A percentile compares a stretch with the other conserved stretches of the same genome.
Conservation (phyloP, 768 basidiomycete genomes). For the Cyclocybe cylindracea region DNA sequence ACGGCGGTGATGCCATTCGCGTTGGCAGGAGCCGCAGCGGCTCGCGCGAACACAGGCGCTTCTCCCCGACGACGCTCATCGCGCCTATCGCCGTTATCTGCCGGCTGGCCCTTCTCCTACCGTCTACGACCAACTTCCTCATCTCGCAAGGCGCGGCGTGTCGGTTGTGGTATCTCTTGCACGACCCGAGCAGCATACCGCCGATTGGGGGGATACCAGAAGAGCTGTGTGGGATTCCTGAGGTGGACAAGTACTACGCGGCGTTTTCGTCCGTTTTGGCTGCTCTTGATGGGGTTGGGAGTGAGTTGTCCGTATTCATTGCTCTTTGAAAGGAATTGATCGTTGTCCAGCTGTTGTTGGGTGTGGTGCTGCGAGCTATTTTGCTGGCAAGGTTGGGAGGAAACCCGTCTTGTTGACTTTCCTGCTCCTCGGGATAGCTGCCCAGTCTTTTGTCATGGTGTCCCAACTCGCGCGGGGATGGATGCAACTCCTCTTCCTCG, state of each 20-base stretch:
- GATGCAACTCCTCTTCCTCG: conserved; percentile 4
- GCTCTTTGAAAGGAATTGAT: too few relatives aligned
- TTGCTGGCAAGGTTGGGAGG: conserved; percentile 6
- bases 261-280: conserved; percentile 1
- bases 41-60: not conserved
- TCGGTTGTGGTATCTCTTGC: conserved; percentile 7
- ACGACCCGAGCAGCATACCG: conserved; percentile 1
- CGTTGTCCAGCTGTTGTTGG: conserved; percentile 5
- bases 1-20: not conserved
- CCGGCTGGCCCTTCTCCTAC: conserved; percentile 5
- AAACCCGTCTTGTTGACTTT: conserved; percentile 8
- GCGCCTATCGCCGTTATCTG: conserved; percentile 7
- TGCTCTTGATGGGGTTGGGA: conserved; percentile 2
- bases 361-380: conserved; percentile 3
- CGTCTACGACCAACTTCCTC: conserved; percentile 4
- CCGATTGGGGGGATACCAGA: conserved; percentile 7
- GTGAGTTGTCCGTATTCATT: not conserved
- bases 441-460: not conserved
- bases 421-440: not conserved
- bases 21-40: not conserved
- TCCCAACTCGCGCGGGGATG: conserved; percentile 6
- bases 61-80: conserved; percentile 7
- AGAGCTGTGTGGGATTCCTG: conserved; percentile 4
- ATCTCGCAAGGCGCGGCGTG: conserved; percentile 7
- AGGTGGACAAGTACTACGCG: conserved; percentile 5